Percentiles rank a stretch among this genome's conserved stretches.
phyloP scores from a whole-genome alignment of 805 yeast genomes.

The Sugiyamaella floridensis region DNA sequence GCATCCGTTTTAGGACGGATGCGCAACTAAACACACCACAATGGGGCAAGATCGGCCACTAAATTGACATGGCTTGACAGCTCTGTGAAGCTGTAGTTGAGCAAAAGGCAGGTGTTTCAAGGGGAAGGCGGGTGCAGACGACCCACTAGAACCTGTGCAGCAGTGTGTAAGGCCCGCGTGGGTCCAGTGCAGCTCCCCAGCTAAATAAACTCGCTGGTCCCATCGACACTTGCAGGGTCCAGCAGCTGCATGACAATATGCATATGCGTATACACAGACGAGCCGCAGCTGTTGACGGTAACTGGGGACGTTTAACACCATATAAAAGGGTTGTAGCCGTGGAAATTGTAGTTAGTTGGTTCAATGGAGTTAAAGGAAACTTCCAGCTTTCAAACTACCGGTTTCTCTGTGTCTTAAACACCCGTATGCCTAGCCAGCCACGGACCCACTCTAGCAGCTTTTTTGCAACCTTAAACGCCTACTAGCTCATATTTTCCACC shows the following conservation, averaged over 20 bases:
- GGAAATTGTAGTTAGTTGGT: too few species aligned
- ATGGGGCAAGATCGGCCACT: background rate
- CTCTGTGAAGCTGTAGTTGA: background rate
- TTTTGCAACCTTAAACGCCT: too few species aligned
- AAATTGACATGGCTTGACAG: background rate
- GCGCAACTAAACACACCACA: background rate
- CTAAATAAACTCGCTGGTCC: background rate
- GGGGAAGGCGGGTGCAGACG: background rate
- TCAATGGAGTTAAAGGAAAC: too few species aligned
- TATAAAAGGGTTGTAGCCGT: too few species aligned
- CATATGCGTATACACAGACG: background rate
- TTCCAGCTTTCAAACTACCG: too few species aligned
- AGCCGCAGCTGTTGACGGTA: background rate
- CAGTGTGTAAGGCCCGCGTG: background rate
- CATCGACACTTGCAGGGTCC: background rate
- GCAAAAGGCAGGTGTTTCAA: background rate
- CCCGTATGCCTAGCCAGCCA: too few species aligned
- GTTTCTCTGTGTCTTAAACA: too few species aligned
- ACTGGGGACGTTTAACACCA: background rate
- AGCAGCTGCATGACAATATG: background rate
- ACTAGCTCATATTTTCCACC: too few species aligned
- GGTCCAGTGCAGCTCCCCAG: background rate
- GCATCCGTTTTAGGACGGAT: background rate
- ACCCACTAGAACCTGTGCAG: background rate
- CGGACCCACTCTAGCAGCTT: too few species aligned